Evolutionary conservation across 257 asterid species (phyloP), one percentile per base, ranked within the genome.

Genomic region (Coffea eugenioides): DNA sequence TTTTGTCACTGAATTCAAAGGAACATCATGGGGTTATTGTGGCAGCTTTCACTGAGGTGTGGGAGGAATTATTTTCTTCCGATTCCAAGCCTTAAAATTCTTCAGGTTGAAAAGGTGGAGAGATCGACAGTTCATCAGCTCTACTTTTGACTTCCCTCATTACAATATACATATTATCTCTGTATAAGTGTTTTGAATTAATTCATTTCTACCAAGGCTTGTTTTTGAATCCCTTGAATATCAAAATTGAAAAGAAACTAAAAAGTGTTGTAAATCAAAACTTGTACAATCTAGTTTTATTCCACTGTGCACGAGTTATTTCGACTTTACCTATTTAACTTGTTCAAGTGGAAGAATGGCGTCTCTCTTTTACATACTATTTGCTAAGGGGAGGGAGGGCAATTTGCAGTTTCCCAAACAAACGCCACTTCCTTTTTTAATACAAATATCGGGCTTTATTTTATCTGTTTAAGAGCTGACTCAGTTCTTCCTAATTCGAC

Each of bases 21-120:
- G 67, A 87, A 69, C 91, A 92, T 85, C 98, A 91, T 77, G 86
- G 78, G 20, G 90, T 89, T 76, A 93, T 93, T 74, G 84, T 90
- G 21, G 88, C 88, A 67, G 96, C 95, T 27, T 93, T 93, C 77
- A 81, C 91, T 0, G 86, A 88, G 88, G 89, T 89, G 68, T 87
- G 92, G 90, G 87, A 86, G 68, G 89, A 88, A 67, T 81, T 90
- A 27, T 89, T 88, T 80, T 66, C 74, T 23, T 45, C 65, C 6
- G 41, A 62, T 11, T 45, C 75, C 10, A 25, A 45, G 36, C 75
- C 20, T 45, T 25, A 20, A 23, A 70, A 69, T 34, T 72, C 65
- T 71, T 54, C 52, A 31, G 62, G 31, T 41, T 54, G 49, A 79
- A 34, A 48, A 70, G 46, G 59, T n/a, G 8, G 27, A 78, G 65